Base-by-base conservation (phyloP, 139 green algal genomes). In the Yamagishiella unicocca region DNA sequence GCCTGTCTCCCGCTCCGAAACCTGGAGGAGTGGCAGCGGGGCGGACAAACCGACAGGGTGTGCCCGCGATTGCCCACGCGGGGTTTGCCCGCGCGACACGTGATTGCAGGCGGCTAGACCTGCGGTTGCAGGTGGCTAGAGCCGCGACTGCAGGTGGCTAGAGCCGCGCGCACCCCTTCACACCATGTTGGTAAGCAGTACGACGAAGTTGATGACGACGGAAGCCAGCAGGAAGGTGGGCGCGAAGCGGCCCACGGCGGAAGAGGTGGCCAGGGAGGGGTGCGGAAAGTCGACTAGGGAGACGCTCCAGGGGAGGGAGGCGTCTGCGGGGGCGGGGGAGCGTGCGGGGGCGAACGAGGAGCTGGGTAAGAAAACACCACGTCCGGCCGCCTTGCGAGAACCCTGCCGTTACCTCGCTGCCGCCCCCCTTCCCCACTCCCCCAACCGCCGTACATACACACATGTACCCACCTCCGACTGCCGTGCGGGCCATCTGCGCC, bases 221-320 rank as follows among this genome's bases (percentile, higher is more conserved):
- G 75, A 74, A 1, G 89, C 89, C 40, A 92, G 82, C 43, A 92
- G 71, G 82, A 93, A 91, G n/a, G 87, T 87, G 25, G 87, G 87
- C 19, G 90, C 87, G 54, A 91, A 86, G 25, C 87, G 77, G 1
- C 83, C 89, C 29, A 82, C 81, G 42, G 54, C 53, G 33, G 54
- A 83, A 12, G 55, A 14, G 21, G 80, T 76, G 45, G 64, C 53
- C 7, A 92, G 80, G 22, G 84, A 90, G 70, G 90, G 90, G 72
- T 91, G 87, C 31, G 90, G 90, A 71, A 93, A 93, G 87, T 88
- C 33, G 21, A 46, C 21, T 37, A 91, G 53, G 2, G 68, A 62
- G 2, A 93, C 78, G 45, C 37, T 38, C 70, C 70, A 90, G 21
- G 67, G 38, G 68, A 90, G 79, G 40, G n/a, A 64, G 42, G 79